Evolutionary conservation across 106 monocot species (phyloP).

Genomic region (Gastrodia elata): DNA sequence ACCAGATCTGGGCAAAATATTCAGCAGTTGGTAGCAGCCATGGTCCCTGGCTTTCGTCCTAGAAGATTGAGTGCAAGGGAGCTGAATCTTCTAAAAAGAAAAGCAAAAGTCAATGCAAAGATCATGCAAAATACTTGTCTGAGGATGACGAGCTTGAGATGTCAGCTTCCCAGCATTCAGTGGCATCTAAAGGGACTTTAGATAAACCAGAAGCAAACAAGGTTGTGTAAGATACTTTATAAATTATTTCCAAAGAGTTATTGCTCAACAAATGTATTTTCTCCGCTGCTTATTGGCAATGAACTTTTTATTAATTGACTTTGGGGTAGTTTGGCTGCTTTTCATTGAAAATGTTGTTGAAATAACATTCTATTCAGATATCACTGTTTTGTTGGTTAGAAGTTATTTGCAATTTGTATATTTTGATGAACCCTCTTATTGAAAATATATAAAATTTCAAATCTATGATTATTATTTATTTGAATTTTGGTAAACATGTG

Average conservation of each 20-base stretch:
- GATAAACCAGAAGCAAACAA: neutral
- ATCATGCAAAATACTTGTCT: slow-evolving; percentile 52
- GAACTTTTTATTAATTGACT: neutral
- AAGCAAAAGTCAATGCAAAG: slow-evolving; percentile 87
- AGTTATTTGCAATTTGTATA: too few species aligned
- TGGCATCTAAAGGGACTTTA: slow-evolving; percentile 18
- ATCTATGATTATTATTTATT: too few species aligned
- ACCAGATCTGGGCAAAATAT: slow-evolving; percentile 58
- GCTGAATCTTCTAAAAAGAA: slow-evolving; percentile 80
- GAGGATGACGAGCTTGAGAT: slow-evolving; percentile 71
- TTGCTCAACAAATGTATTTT: neutral
- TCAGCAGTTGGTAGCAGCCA: slow-evolving; percentile 82
- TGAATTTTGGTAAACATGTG: too few species aligned
- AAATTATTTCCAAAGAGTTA: neutral
- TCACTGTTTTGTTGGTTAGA: too few species aligned
- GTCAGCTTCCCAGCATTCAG: slow-evolving; percentile 20
- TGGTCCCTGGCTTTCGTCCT: slow-evolving; percentile 66
- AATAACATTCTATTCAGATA: too few species aligned
- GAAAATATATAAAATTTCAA: too few species aligned
- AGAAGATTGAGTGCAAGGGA: slow-evolving; percentile 86
- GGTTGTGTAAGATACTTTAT: slow-evolving; percentile 1
- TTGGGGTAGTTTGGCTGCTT: too few species aligned
- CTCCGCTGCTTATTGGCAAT: neutral
- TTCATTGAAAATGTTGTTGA: too few species aligned
- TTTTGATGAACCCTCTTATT: too few species aligned